Conservation (phyloP, 768 basidiomycete species). For the Lactarius pseudohatsudake region DNA sequence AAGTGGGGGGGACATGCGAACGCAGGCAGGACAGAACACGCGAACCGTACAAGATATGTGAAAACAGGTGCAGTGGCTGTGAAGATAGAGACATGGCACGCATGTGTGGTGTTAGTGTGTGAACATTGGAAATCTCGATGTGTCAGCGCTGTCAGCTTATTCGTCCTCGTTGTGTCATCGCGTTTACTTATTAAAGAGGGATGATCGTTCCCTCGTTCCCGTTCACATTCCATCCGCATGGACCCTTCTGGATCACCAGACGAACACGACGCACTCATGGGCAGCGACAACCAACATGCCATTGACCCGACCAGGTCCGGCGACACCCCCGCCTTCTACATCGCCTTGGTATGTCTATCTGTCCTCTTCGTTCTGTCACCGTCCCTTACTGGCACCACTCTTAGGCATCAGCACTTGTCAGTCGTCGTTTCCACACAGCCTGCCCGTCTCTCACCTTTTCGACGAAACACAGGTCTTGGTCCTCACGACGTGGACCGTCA, state of each 20-base stretch:
- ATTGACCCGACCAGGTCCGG: constrained; percentile 43
- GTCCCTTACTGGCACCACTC: constrained; percentile 13
- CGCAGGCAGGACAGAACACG: no score
- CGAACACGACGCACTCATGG: constrained; percentile 26
- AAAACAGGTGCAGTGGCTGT: no score
- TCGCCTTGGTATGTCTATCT: constrained; percentile 41
- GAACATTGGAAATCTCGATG: background rate
- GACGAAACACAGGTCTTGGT: constrained; percentile 14
- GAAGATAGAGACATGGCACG: no score
- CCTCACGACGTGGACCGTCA: constrained; percentile 44
- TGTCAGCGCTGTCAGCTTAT: background rate
- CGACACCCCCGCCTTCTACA: constrained; percentile 38
- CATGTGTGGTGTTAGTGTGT: background rate
- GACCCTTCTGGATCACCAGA: background rate
- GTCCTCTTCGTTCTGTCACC: background rate
- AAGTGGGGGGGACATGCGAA: no score
- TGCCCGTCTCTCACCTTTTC: background rate
- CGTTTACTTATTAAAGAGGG: background rate
- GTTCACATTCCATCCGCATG: background rate
- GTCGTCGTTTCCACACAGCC: background rate
- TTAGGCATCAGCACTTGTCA: constrained; percentile 24
- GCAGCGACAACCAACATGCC: constrained; percentile 25
- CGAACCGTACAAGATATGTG: no score
- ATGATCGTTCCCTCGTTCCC: no score
- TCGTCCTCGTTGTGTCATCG: background rate